Percentiles rank a stretch among this genome's conserved stretches.
These are phyloP conservation scores for Puya raimondii DNA, from an alignment of 176 grass and related monocot species.

Conservation along the genomic window DNA sequence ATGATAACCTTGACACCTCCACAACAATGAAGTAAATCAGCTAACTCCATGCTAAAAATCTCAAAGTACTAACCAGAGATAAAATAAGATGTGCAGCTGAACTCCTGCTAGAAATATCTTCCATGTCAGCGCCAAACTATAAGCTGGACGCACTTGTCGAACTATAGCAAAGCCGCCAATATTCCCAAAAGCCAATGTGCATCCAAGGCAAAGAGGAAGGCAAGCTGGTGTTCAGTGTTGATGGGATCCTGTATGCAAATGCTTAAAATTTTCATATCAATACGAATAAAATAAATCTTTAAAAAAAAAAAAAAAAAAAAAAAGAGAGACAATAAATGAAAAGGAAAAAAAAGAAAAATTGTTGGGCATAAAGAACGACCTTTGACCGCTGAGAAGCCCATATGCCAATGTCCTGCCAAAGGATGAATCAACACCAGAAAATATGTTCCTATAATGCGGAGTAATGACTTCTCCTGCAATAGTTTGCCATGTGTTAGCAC, in stretches of 20 bases:
- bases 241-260: slow-evolving; percentile 46
- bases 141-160: slow-evolving; percentile 32
- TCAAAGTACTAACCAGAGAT: too few relatives aligned
- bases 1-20: too few relatives aligned
- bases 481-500: slow-evolving; percentile 19
- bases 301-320: background rate
- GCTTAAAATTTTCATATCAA: slow-evolving; percentile 2
- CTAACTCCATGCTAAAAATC: too few relatives aligned
- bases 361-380: slow-evolving; percentile 25
- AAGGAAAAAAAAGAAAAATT: background rate
- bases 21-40: too few relatives aligned
- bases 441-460: slow-evolving; percentile 46
- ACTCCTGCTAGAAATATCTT: background rate
- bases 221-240: slow-evolving; percentile 35
- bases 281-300: slow-evolving; percentile 1
- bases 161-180: slow-evolving; percentile 48
- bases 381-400: slow-evolving; percentile 70
- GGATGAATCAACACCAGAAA: slow-evolving; percentile 45
- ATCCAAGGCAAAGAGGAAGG: slow-evolving; percentile 50
- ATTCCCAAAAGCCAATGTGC: slow-evolving; percentile 49
- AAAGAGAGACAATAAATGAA: background rate
- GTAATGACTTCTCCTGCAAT: slow-evolving; percentile 53
- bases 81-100: background rate
- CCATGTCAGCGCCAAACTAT: background rate
- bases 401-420: slow-evolving; percentile 61